Evolutionary conservation across 805 yeast species (phyloP).

Genomic region (Wickerhamomyces chambardii): DNA sequence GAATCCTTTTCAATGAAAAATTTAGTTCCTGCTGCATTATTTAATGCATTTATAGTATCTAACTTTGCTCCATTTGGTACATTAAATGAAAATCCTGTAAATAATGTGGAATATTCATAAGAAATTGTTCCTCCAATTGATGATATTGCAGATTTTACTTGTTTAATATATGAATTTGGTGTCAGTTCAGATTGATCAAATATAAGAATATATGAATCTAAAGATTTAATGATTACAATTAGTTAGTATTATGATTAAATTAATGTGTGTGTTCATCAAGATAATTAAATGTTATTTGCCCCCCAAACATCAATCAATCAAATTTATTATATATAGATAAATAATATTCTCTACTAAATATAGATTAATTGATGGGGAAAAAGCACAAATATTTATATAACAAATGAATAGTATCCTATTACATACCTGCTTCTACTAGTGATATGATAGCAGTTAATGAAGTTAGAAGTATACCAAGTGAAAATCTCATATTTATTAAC

Average conservation of each 20-base stretch:
- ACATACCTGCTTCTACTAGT: no score
- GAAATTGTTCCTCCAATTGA: conserved; percentile 34
- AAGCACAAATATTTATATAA: no score
- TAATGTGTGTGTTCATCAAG: no score
- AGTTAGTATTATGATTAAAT: conserved; percentile 3
- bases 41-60: conserved; percentile 10
- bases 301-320: no score
- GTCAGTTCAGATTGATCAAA: conserved; percentile 19
- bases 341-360: no score
- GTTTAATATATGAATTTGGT: conserved; percentile 19
- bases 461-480: no score
- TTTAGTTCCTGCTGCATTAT: conserved; percentile 7
- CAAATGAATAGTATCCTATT: no score
- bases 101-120: conserved; percentile 34
- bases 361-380: no score
- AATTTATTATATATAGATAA: no score
- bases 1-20: conserved; percentile 37
- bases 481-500: no score
- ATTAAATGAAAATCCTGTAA: conserved; percentile 38
- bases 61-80: conserved; percentile 22
- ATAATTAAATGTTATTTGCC: no score
- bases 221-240: neutral
- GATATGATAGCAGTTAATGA: no score
- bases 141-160: conserved; percentile 23
- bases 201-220: conserved; percentile 16